phyloP scores from a whole-genome alignment of 257 asterid genomes.

The Plantago ovata region DNA sequence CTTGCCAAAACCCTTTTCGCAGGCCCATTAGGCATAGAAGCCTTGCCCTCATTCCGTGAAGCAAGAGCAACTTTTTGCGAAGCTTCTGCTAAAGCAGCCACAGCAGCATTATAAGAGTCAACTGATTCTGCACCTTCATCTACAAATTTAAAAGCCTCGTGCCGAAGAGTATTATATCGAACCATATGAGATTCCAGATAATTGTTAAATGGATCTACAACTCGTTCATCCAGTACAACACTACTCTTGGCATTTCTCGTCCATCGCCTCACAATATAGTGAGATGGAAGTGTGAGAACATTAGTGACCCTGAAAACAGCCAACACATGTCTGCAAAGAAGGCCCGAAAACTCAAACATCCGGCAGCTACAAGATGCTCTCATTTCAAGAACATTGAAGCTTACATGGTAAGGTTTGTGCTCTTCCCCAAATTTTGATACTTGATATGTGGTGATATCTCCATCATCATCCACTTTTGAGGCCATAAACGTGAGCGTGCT shows the following conservation, averaged over 20 bases:
- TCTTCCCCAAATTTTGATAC: slow-evolving; percentile 87
- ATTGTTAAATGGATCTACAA: slow-evolving; percentile 47
- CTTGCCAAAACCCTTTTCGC: slow-evolving; percentile 32
- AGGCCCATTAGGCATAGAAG: slow-evolving; percentile 41
- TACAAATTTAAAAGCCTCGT: slow-evolving; percentile 79
- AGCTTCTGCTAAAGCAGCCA: slow-evolving; percentile 82
- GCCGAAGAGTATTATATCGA: slow-evolving; percentile 78
- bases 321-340: slow-evolving; percentile 87
- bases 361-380: slow-evolving; percentile 83
- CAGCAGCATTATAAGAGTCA: slow-evolving; percentile 53
- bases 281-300: slow-evolving; percentile 89
- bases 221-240: slow-evolving; percentile 61
- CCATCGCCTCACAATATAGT: slow-evolving; percentile 83
- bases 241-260: slow-evolving; percentile 86
- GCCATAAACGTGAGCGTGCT: slow-evolving; percentile 91
- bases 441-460: slow-evolving; percentile 66
- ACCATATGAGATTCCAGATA: slow-evolving; percentile 97
- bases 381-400: slow-evolving; percentile 92
- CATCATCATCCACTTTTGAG: slow-evolving; percentile 72
- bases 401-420: slow-evolving; percentile 64
- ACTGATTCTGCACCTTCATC: slow-evolving; percentile 78
- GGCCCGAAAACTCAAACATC: slow-evolving; percentile 96
- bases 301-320: slow-evolving; percentile 90
- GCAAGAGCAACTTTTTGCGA: slow-evolving; percentile 52
- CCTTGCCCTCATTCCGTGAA: slow-evolving; percentile 53